A percentile compares a stretch with the other conserved stretches of the same genome.
Conservation (phyloP, 2,329 filamentous ascomycete species). For the Calonectria crousiana region DNA sequence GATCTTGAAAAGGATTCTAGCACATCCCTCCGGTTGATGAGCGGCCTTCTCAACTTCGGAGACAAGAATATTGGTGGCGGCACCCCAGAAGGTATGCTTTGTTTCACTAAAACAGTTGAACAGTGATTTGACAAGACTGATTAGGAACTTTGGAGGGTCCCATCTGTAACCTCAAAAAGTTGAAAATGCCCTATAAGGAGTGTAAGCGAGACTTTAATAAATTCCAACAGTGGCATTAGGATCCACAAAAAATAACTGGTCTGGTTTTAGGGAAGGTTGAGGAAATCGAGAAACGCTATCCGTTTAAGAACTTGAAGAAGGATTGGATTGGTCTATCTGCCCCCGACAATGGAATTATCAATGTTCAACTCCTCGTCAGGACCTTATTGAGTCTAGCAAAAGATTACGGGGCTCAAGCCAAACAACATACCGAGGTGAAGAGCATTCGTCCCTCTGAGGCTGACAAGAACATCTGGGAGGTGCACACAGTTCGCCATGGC, state of each 20-base stretch:
- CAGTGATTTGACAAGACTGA: not conserved
- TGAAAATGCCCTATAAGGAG: slow-evolving; percentile 3
- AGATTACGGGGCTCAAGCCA: slow-evolving; percentile 11
- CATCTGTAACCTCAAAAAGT: slow-evolving; percentile 3
- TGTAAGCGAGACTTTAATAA: not conserved
- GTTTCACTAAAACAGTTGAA: not conserved
- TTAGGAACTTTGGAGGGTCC: slow-evolving; percentile 4
- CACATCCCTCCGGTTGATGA: slow-evolving; percentile 17
- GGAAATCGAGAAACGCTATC: slow-evolving; percentile 11
- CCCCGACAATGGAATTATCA: slow-evolving; percentile 23
- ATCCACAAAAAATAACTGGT: not conserved
- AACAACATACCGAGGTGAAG: slow-evolving; percentile 18
- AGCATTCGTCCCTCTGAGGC: slow-evolving; percentile 8
- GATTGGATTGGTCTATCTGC: slow-evolving; percentile 13
- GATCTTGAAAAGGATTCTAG: slow-evolving; percentile 19
- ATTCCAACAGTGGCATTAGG: not conserved
- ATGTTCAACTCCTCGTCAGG: slow-evolving; percentile 13
- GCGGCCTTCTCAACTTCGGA: slow-evolving; percentile 32
- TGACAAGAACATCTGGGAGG: slow-evolving; percentile 11
- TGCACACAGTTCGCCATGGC: not conserved
- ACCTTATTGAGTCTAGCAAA: slow-evolving; percentile 13
- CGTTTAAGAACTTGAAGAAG: slow-evolving; percentile 12
- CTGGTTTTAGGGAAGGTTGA: not conserved
- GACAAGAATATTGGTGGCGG: not conserved
- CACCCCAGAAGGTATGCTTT: not conserved